Evolutionary conservation across 129 eudicot genomes (phyloP).

Genomic region (Oenanthe sinensis): DNA sequence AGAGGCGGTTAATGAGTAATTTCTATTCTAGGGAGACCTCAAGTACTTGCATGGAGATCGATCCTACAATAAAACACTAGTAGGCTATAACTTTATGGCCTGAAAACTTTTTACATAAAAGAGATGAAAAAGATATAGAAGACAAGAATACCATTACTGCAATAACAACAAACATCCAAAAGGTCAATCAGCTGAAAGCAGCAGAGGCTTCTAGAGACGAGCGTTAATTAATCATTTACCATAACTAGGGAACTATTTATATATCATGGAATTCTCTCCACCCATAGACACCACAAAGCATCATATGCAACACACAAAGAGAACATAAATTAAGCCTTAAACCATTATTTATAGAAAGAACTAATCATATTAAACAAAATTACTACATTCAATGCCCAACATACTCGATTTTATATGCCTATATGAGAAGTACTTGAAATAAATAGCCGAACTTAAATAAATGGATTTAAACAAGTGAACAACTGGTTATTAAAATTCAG

Average conservation of each 20-base stretch:
- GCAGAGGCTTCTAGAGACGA: not conserved
- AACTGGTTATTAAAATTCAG: not conserved
- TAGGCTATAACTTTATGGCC: not conserved
- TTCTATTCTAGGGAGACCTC: conserved; percentile 60
- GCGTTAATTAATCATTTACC: not conserved
- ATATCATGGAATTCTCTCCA: not conserved
- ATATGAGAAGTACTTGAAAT: no score
- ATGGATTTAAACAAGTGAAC: not conserved
- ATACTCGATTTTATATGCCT: not conserved
- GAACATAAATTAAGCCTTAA: not conserved
- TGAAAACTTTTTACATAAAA: not conserved
- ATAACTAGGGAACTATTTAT: not conserved
- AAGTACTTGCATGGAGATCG: conserved; percentile 32
- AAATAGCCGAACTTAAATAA: not conserved
- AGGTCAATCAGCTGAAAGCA: not conserved
- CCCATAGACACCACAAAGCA: not conserved
- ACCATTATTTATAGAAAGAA: no score
- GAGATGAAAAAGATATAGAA: not conserved
- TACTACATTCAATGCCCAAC: not conserved
- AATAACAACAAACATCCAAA: not conserved
- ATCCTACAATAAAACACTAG: not conserved
- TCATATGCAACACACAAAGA: not conserved
- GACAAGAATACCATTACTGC: not conserved
- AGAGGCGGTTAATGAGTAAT: conserved; percentile 43
- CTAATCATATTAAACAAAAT: no score